Conservation (phyloP, 768 basidiomycete genomes). For the Pisolithus microcarpus region DNA sequence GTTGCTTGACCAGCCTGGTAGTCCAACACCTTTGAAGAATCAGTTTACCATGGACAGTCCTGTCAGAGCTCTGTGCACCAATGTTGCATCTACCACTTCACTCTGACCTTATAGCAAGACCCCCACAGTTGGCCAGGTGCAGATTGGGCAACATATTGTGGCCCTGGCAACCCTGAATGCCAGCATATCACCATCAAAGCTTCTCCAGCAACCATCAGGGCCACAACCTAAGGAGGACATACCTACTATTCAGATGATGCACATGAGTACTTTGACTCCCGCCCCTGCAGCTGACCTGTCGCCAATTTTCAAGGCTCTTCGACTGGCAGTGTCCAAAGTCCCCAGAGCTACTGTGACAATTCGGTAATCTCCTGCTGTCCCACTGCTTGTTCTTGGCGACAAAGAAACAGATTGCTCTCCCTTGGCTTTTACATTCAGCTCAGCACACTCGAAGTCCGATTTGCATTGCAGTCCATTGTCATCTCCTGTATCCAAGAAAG, state of each 20-base stretch:
- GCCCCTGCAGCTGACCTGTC: conserved; percentile 51
- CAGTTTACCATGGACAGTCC: conserved; percentile 29
- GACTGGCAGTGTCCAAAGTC: conserved; percentile 36
- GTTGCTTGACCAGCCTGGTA: conserved; percentile 10
- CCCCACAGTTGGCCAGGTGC: conserved; percentile 13
- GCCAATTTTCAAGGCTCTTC: conserved; percentile 52
- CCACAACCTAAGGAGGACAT: conserved; percentile 22
- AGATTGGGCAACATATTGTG: conserved; percentile 51
- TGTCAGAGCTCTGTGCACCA: conserved; percentile 27
- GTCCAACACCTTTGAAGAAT: conserved; percentile 30
- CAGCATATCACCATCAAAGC: conserved; percentile 33
- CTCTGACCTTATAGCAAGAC: conserved; percentile 43
- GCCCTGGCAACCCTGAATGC: conserved; percentile 50
- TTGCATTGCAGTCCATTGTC: conserved; percentile 14
- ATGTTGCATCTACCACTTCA: conserved; percentile 38
- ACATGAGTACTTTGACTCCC: conserved; percentile 52
- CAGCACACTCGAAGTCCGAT: conserved; percentile 24
- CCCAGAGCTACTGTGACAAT: conserved; percentile 13
- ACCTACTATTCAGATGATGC: conserved; percentile 24
- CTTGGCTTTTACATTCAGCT: conserved; percentile 33
- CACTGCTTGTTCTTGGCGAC: conserved; percentile 18
- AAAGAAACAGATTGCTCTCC: conserved; percentile 20
- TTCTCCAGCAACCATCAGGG: conserved; percentile 13
- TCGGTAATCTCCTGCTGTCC: conserved; percentile 18
- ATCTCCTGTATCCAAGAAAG: conserved; percentile 32